A percentile compares a stretch with the other conserved stretches of the same genome.
Conservation (phyloP, 2,329 filamentous ascomycete species). For the Magnaporthales sp. region DNA sequence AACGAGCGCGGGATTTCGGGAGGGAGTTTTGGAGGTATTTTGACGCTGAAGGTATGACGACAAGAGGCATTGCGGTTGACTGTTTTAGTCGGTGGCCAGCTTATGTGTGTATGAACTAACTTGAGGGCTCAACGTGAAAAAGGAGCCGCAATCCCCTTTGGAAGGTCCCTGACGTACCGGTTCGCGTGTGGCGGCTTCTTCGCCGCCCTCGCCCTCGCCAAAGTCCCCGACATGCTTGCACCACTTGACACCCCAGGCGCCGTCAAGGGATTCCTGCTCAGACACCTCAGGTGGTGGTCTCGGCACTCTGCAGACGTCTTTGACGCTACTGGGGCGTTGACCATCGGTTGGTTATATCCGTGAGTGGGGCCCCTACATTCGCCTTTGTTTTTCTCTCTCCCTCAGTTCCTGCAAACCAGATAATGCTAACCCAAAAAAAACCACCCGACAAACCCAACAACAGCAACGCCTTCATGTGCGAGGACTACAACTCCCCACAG, state of each 20-base stretch:
- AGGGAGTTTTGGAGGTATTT: constrained; percentile 31
- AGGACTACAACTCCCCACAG: constrained; percentile 50
- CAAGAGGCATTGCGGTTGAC: background rate
- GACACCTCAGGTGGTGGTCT: constrained; percentile 35
- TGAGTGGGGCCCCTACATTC: constrained; percentile 1
- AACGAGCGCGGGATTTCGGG: constrained; percentile 25
- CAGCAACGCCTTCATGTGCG: constrained; percentile 42
- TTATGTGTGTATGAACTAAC: background rate
- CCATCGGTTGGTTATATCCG: constrained; percentile 23
- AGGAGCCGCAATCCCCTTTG: constrained; percentile 36
- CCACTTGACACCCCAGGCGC: constrained; percentile 24
- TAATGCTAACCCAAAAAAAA: background rate
- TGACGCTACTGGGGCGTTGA: constrained; percentile 31
- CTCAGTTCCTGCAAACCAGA: background rate
- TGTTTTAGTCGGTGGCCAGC: background rate
- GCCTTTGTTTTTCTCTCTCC: background rate
- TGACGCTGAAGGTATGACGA: constrained; percentile 22
- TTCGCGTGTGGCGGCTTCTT: constrained; percentile 35
- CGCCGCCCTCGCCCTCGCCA: constrained; percentile 27
- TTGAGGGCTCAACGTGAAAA: background rate
- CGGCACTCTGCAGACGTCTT: constrained; percentile 22
- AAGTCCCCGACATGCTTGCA: constrained; percentile 21
- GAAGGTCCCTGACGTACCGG: constrained; percentile 34
- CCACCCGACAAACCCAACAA: background rate
- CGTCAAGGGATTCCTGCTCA: constrained; percentile 31